A percentile compares a stretch with the other conserved stretches of the same genome.
phyloP scores from a whole-genome alignment of 2,329 filamentous ascomycete genomes.

The Penicillium verrucosum region DNA sequence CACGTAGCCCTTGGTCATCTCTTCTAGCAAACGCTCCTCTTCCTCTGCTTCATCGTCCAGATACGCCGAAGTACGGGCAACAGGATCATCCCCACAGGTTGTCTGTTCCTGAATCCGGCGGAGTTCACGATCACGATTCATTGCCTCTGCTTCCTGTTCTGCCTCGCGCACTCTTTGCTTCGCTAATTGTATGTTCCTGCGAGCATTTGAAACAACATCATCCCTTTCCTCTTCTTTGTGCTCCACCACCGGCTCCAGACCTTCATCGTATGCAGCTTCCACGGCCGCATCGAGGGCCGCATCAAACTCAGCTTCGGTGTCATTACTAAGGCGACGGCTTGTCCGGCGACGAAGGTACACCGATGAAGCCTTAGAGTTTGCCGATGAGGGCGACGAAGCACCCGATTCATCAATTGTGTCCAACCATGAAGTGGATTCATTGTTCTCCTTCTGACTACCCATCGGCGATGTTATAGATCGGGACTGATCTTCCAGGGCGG shows the following conservation, averaged over 20 bases:
- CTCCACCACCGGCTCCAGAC: conserved; percentile 65
- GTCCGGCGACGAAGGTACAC: conserved; percentile 66
- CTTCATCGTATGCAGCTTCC: conserved; percentile 92
- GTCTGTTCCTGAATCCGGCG: conserved; percentile 41
- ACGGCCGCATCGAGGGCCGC: conserved; percentile 92
- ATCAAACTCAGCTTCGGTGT: conserved; percentile 86
- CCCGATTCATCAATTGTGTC: conserved; percentile 90
- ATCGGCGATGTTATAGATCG: conserved; percentile 2
- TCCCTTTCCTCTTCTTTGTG: conserved; percentile 30
- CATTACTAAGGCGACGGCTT: conserved; percentile 64
- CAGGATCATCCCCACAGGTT: conserved; percentile 15
- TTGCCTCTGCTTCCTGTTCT: conserved; percentile 64
- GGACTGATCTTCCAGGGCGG: conserved; percentile 31
- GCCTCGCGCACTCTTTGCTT: conserved; percentile 72
- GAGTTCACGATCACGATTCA: conserved; percentile 60
- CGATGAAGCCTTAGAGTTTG: conserved; percentile 75
- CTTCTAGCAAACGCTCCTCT: conserved; percentile 73
- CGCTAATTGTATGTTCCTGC: conserved; percentile 68
- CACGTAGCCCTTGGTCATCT: conserved; percentile 79
- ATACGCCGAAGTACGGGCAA: conserved; percentile 44
- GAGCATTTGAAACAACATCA: conserved; percentile 48
- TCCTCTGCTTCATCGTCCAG: conserved; percentile 67
- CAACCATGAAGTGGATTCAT: conserved; percentile 87
- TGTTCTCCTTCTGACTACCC: conserved; percentile 55
- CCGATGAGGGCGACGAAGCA: conserved; percentile 72